Evolutionary conservation across 257 asterid species (phyloP).

Genomic region (Mentha longifolia): DNA sequence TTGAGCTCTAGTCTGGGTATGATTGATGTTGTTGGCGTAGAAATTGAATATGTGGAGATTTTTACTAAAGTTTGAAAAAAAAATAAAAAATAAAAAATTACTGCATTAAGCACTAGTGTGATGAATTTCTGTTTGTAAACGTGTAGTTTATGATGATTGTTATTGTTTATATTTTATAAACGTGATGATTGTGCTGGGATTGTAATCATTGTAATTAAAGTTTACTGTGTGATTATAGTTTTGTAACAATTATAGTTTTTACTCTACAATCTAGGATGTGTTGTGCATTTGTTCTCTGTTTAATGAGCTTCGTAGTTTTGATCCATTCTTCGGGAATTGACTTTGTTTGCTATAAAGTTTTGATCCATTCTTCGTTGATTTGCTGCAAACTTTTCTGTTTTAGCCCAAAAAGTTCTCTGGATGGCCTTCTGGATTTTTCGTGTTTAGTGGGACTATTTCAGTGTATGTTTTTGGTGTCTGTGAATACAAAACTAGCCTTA

Average conservation of each 20-base stretch:
- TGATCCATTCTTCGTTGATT: background rate
- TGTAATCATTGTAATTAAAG: background rate
- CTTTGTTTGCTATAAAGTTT: background rate
- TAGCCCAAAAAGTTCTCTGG: background rate
- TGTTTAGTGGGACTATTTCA: background rate
- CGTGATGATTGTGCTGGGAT: background rate
- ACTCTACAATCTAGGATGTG: background rate
- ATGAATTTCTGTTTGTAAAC: too few species aligned
- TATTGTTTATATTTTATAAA: background rate
- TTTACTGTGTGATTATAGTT: background rate
- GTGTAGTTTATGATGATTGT: background rate
- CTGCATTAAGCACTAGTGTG: background rate
- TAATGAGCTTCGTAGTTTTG: too few species aligned
- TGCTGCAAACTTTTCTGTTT: background rate
- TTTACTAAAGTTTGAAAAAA: background rate
- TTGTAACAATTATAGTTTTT: too few species aligned
- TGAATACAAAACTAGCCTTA: background rate
- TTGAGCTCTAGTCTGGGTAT: background rate
- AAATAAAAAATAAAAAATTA: too few species aligned
- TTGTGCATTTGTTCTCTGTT: background rate
- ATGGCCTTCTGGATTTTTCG: background rate
- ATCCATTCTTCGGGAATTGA: background rate
- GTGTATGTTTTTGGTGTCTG: conserved; percentile 2
- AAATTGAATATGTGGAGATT: background rate
- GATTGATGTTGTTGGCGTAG: background rate